phyloP scores from a whole-genome alignment of 306 rosid species.

The Trichosanthes cucumerina region DNA sequence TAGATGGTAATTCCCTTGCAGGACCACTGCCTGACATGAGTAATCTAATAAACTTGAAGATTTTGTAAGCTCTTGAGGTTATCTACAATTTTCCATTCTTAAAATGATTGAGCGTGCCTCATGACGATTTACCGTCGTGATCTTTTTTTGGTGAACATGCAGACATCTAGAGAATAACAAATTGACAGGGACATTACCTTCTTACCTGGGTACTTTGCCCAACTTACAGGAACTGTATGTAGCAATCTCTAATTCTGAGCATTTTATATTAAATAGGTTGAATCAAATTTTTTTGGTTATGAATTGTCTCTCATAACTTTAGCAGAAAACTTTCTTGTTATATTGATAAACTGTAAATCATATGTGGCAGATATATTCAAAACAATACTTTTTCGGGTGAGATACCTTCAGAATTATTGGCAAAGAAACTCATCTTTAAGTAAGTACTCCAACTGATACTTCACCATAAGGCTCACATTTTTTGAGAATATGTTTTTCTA shows the following conservation, averaged over 20 bases:
- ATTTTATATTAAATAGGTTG: neutral
- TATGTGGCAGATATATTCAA: conserved; percentile 62
- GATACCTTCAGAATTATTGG: conserved; percentile 59
- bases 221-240: conserved; percentile 79
- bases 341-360: neutral
- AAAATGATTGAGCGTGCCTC: neutral
- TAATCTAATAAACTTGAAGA: conserved; percentile 68
- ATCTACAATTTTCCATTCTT: conserved; percentile 9
- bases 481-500: neutral
- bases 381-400: conserved; percentile 79
- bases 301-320: neutral
- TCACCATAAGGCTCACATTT: neutral
- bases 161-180: conserved; percentile 94
- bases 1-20: conserved; percentile 57
- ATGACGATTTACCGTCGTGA: neutral
- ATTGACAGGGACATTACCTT: conserved; percentile 62
- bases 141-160: conserved; percentile 19
- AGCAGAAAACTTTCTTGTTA: neutral
- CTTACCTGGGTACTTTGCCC: conserved; percentile 70
- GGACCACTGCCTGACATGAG: conserved; percentile 82
- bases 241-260: conserved; percentile 8
- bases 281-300: neutral
- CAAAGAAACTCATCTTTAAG: conserved; percentile 52
- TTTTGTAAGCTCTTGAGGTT: conserved; percentile 55
- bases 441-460: conserved; percentile 25